Conservation (phyloP, 2,329 filamentous ascomycete species). For the Talaromyces verruculosus region DNA sequence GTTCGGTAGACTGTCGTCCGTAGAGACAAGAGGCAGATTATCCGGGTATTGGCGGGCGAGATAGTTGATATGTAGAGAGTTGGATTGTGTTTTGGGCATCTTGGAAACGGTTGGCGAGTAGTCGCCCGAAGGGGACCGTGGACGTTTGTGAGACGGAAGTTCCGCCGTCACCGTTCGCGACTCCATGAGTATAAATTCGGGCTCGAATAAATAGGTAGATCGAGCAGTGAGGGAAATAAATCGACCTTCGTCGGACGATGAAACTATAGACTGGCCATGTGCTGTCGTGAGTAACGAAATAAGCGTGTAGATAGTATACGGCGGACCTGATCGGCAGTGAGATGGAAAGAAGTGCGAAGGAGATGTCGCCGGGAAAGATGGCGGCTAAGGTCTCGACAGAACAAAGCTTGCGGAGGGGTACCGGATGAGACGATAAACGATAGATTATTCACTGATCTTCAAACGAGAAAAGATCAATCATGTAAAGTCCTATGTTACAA, state of each 20-base stretch:
- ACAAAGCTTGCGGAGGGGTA: slow-evolving; percentile 25
- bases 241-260: slow-evolving; percentile 8
- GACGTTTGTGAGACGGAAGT: slow-evolving; percentile 43
- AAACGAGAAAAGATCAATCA: neutral
- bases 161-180: slow-evolving; percentile 38
- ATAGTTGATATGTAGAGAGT: slow-evolving; percentile 68
- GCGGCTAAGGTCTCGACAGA: slow-evolving; percentile 18
- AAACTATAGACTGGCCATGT: slow-evolving; percentile 2
- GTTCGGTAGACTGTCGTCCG: slow-evolving; percentile 70
- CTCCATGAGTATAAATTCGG: slow-evolving; percentile 32
- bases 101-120: slow-evolving; percentile 47
- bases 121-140: slow-evolving; percentile 47
- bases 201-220: neutral
- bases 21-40: slow-evolving; percentile 62
- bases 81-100: slow-evolving; percentile 54
- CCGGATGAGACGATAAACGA: neutral
- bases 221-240: neutral
- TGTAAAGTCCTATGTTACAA: neutral
- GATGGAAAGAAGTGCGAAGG: slow-evolving; percentile 13
- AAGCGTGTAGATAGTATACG: neutral
- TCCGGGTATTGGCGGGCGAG: slow-evolving; percentile 63
- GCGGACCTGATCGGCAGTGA: slow-evolving; percentile 8
- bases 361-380: slow-evolving; percentile 25
- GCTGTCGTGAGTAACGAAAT: slow-evolving; percentile 1
- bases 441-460: neutral